Conservation (phyloP, 345 rosid genomes). For the Carallia pectinifolia region DNA sequence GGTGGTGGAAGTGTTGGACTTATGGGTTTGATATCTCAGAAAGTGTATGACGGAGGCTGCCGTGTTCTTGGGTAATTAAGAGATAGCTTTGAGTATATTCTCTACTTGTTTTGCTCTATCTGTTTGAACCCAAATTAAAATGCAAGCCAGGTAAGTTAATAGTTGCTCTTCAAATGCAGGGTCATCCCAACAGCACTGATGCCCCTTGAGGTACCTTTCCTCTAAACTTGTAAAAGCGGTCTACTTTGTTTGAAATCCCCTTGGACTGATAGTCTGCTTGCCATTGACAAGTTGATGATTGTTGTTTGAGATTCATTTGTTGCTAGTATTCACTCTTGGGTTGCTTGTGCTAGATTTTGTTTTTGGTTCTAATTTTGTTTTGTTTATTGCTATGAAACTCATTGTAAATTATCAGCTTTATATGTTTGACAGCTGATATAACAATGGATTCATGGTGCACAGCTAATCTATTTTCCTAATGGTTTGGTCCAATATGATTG, state of each 20-base stretch:
- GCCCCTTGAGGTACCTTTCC: conserved; percentile 74
- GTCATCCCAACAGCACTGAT: conserved; percentile 92
- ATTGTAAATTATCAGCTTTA: neutral
- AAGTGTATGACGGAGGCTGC: conserved; percentile 81
- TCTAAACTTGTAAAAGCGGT: conserved; percentile 8
- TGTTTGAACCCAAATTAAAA: no score
- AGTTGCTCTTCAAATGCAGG: conserved; percentile 50
- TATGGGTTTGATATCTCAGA: conserved; percentile 90
- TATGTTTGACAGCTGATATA: neutral
- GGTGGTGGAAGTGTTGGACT: conserved; percentile 98
- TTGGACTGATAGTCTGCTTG: no score
- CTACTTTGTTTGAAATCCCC: conserved; percentile 5
- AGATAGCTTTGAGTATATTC: conserved; percentile 11
- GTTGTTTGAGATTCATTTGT: conserved; percentile 1
- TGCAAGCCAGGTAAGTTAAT: conserved; percentile 6
- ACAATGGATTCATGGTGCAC: neutral
- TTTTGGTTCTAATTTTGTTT: neutral
- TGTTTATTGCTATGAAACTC: neutral
- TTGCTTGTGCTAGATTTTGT: neutral
- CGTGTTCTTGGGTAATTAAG: conserved; percentile 85
- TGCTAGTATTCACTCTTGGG: neutral
- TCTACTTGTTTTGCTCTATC: neutral
- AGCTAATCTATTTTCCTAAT: neutral
- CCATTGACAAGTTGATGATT: neutral
- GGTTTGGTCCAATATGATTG: neutral